Conservation (phyloP, 179 eudicot genomes). For the Beta macrorhiza region DNA sequence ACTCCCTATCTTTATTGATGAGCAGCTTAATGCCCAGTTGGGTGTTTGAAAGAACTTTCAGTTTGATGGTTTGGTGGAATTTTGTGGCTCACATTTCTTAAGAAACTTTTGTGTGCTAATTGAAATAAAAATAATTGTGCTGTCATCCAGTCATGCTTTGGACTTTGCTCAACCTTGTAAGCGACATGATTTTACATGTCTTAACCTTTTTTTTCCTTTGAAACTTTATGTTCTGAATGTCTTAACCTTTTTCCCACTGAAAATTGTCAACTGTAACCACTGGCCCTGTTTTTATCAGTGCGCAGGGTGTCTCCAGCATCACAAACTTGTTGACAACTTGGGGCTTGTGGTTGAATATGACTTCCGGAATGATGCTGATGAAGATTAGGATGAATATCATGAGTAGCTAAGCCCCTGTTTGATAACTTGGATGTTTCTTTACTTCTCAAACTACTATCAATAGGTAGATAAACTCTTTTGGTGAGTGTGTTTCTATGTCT, state of each 20-base stretch:
- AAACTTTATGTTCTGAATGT: neutral
- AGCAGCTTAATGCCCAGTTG: neutral
- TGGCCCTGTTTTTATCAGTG: conserved; percentile 41
- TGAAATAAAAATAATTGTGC: neutral
- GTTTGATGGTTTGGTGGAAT: neutral
- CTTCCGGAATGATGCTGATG: conserved; percentile 50
- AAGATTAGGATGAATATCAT: conserved; percentile 24
- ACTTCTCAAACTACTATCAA: neutral
- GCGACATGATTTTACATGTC: neutral
- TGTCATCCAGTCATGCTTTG: neutral
- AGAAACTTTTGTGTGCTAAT: neutral
- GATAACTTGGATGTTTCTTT: neutral
- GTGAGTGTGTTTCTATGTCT: conserved; percentile 9
- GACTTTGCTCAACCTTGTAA: neutral
- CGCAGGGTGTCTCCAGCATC: conserved; percentile 83
- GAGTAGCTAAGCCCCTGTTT: neutral
- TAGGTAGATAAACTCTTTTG: conserved; percentile 1
- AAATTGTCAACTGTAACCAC: conserved; percentile 4
- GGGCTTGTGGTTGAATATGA: conserved; percentile 88
- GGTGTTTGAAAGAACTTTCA: neutral
- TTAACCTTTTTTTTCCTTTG: neutral
- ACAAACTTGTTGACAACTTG: conserved; percentile 85
- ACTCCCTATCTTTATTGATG: neutral
- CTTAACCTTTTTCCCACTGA: neutral
- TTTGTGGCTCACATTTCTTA: neutral